These are phyloP conservation scores for Jaltomata sinuosa DNA, from an alignment of 257 asterid genomes.

Conservation along the genomic window DNA sequence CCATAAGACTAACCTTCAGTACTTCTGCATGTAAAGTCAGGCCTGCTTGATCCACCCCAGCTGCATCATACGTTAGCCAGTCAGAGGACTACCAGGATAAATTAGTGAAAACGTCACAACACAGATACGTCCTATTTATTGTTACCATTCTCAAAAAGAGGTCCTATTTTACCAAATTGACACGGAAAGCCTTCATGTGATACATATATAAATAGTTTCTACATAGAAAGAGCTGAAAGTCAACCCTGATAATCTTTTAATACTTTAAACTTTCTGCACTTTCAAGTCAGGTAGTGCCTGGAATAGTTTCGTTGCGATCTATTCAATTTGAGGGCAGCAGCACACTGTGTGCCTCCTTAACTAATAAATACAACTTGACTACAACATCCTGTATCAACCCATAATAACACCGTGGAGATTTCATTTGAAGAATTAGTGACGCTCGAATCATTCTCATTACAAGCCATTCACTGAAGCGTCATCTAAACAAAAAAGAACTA, in stretches of 20 bases:
- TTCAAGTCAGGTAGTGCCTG: not conserved
- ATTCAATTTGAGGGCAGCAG: not conserved
- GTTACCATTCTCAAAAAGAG: not conserved
- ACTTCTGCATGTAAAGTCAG: slow-evolving; percentile 94
- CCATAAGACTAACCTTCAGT: slow-evolving; percentile 66
- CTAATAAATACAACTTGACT: not conserved
- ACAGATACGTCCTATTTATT: not conserved
- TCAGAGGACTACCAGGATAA: not conserved
- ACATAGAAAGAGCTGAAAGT: not conserved
- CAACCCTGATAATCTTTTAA: not conserved
- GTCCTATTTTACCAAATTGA: not conserved
- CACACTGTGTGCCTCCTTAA: not conserved
- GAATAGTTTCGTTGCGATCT: not conserved
- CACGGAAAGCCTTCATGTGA: not conserved
- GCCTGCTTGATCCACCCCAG: slow-evolving; percentile 99
- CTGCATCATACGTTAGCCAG: slow-evolving; percentile 33
- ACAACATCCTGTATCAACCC: not conserved
- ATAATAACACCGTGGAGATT: not conserved
- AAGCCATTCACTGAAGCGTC: not conserved
- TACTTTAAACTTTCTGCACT: not conserved
- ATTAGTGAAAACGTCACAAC: not conserved
- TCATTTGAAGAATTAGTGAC: not conserved
- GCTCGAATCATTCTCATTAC: not conserved
- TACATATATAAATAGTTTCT: not conserved
- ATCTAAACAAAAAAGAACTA: not conserved